These are phyloP conservation scores for Sicyos baderoa DNA, from an alignment of 306 rosid species.

Conservation along the genomic window DNA sequence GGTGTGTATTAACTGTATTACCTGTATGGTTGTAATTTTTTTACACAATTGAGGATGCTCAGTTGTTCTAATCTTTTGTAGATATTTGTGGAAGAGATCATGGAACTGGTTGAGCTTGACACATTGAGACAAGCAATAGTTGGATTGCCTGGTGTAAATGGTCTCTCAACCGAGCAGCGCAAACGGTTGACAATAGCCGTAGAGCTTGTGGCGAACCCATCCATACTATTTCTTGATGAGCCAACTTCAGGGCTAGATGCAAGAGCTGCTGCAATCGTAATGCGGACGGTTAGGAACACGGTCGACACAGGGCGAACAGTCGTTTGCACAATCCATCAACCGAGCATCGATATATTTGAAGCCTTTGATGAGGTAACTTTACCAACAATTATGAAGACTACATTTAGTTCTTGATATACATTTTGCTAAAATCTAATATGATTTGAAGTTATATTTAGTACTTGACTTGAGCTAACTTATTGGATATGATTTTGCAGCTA, in stretches of 20 bases:
- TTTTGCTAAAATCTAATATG: not conserved
- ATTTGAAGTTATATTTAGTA: slow-evolving; percentile 2
- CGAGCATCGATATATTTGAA: slow-evolving; percentile 51
- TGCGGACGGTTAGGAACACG: slow-evolving; percentile 48
- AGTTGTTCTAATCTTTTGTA: slow-evolving; percentile 14
- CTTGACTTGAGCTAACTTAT: not conserved
- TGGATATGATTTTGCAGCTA: slow-evolving; percentile 28
- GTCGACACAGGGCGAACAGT: slow-evolving; percentile 51
- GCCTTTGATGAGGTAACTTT: slow-evolving; percentile 46
- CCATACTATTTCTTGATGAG: slow-evolving; percentile 48
- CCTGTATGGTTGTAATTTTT: not conserved
- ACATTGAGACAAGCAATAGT: slow-evolving; percentile 44
- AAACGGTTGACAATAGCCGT: slow-evolving; percentile 48
- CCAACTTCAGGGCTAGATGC: slow-evolving; percentile 59
- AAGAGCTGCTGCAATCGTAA: slow-evolving; percentile 51
- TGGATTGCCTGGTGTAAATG: slow-evolving; percentile 45
- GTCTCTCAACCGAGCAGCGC: slow-evolving; percentile 48
- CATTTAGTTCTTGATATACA: not conserved
- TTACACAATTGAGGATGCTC: slow-evolving; percentile 11
- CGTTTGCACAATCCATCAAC: slow-evolving; percentile 53
- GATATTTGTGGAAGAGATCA: slow-evolving; percentile 47
- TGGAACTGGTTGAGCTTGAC: slow-evolving; percentile 48
- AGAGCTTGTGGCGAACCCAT: slow-evolving; percentile 48
- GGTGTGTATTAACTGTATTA: slow-evolving; percentile 7
- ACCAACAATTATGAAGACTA: not conserved